Evolutionary conservation across 805 yeast genomes (phyloP).

Genomic region (Candida palmyrensis): DNA sequence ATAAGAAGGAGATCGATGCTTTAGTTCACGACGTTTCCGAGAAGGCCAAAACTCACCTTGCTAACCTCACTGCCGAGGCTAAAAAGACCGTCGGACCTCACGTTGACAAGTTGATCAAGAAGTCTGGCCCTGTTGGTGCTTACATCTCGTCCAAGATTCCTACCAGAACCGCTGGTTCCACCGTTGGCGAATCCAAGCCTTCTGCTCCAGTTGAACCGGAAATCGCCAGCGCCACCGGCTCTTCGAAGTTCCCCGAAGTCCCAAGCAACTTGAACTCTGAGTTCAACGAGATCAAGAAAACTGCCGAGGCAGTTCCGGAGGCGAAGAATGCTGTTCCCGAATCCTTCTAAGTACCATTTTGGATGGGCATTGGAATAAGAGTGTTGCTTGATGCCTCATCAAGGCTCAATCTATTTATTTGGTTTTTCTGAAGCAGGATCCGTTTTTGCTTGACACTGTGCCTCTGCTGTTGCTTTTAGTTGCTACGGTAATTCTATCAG

Average conservation of each 20-base stretch:
- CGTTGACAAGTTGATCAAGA: conserved; percentile 49
- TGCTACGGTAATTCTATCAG: not conserved
- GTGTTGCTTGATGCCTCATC: no score
- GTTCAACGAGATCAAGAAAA: not conserved
- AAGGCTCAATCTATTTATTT: no score
- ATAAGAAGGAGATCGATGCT: conserved; percentile 74
- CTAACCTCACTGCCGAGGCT: conserved; percentile 34
- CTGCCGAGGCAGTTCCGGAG: conserved; percentile 3
- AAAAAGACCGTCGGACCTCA: conserved; percentile 50
- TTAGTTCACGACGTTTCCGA: conserved; percentile 42
- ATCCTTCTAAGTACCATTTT: no score
- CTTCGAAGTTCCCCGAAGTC: conserved; percentile 38
- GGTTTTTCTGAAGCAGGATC: no score
- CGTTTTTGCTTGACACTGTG: no score
- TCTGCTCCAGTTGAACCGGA: conserved; percentile 8
- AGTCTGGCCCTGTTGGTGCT: conserved; percentile 62
- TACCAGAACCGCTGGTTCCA: conserved; percentile 67
- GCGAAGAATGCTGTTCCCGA: no score
- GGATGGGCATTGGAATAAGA: no score
- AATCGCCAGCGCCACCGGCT: conserved; percentile 26
- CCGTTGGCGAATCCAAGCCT: conserved; percentile 40
- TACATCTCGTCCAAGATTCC: conserved; percentile 55
- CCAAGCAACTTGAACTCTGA: conserved; percentile 17
- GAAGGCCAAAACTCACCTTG: conserved; percentile 47
- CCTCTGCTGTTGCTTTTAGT: not conserved